These are phyloP conservation scores for Fusarium sp. DNA, from an alignment of 2,329 filamentous ascomycete genomes.

Conservation along the genomic window DNA sequence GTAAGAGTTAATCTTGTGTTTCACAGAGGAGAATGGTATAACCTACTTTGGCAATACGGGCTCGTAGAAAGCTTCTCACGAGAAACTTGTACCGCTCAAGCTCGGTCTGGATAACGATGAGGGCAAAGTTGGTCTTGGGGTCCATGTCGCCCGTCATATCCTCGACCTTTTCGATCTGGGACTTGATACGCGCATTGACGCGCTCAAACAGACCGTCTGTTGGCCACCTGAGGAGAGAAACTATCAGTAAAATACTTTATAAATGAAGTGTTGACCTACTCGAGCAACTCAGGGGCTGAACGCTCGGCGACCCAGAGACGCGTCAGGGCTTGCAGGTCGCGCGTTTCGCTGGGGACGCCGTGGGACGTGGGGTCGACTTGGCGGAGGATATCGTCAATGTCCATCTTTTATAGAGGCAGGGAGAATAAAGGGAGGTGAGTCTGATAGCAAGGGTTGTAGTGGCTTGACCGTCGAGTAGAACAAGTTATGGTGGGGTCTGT, in stretches of 20 bases:
- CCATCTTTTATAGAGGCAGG: constrained; percentile 60
- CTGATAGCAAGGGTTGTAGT: not conserved
- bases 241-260: not conserved
- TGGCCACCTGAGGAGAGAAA: constrained; percentile 64
- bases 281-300: constrained; percentile 86
- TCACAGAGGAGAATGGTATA: not conserved
- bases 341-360: constrained; percentile 66
- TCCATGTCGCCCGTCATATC: constrained; percentile 87
- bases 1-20: constrained; percentile 11
- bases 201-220: constrained; percentile 82
- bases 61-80: constrained; percentile 82
- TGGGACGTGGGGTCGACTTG: constrained; percentile 73
- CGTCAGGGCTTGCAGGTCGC: constrained; percentile 89
- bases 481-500: constrained; percentile 23
- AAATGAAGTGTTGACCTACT: constrained; percentile 59
- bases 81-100: constrained; percentile 94
- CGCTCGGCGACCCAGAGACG: constrained; percentile 94
- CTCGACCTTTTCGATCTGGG: constrained; percentile 77
- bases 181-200: constrained; percentile 76
- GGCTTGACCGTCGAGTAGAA: constrained; percentile 9
- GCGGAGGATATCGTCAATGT: constrained; percentile 83
- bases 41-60: constrained; percentile 84
- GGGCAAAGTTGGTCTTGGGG: constrained; percentile 88
- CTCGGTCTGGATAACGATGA: constrained; percentile 97
- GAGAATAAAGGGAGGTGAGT: not conserved